phyloP scores from a whole-genome alignment of 1,284 basidiomycete species.

The Papiliotrema flavescens region DNA sequence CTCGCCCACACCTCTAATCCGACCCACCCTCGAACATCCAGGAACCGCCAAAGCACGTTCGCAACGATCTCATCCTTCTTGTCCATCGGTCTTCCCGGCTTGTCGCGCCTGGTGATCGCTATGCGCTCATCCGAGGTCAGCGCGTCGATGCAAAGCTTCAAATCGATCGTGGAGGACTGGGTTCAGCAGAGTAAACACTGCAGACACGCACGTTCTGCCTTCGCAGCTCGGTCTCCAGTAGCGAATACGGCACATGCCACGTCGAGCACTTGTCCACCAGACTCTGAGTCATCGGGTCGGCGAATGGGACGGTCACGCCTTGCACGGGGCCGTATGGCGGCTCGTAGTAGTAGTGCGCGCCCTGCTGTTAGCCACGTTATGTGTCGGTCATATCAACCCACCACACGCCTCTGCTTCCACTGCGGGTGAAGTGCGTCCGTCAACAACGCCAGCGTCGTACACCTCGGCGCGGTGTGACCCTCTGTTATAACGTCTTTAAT shows the following conservation, averaged over 20 bases:
- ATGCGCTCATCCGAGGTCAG: conserved; percentile 76
- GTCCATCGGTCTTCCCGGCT: conserved; percentile 62
- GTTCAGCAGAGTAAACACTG: background rate
- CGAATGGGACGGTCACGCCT: conserved; percentile 59
- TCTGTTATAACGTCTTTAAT: conserved; percentile 95
- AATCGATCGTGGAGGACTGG: conserved; percentile 94
- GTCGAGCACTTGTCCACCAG: conserved; percentile 80
- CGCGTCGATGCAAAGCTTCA: conserved; percentile 88
- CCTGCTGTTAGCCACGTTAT: conserved; percentile 20
- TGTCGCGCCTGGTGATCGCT: conserved; percentile 57
- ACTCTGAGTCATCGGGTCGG: conserved; percentile 72
- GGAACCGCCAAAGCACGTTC: conserved; percentile 96
- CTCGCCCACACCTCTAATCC: background rate
- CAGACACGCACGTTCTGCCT: conserved; percentile 81
- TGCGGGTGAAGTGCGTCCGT: conserved; percentile 65
- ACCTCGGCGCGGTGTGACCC: conserved; percentile 82
- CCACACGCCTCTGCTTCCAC: conserved; percentile 74
- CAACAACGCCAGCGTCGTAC: conserved; percentile 80
- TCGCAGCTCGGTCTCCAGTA: conserved; percentile 91
- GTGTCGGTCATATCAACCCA: conserved; percentile 16
- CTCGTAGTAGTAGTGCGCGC: conserved; percentile 53
- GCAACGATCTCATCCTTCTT: conserved; percentile 99
- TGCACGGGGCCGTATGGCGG: conserved; percentile 26
- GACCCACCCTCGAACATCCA: conserved; percentile 84
- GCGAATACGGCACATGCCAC: conserved; percentile 86